Evolutionary conservation across 2,329 filamentous ascomycete species (phyloP), one percentile per base, ranked within the genome.

Genomic region (Ascomycota sp.): DNA sequence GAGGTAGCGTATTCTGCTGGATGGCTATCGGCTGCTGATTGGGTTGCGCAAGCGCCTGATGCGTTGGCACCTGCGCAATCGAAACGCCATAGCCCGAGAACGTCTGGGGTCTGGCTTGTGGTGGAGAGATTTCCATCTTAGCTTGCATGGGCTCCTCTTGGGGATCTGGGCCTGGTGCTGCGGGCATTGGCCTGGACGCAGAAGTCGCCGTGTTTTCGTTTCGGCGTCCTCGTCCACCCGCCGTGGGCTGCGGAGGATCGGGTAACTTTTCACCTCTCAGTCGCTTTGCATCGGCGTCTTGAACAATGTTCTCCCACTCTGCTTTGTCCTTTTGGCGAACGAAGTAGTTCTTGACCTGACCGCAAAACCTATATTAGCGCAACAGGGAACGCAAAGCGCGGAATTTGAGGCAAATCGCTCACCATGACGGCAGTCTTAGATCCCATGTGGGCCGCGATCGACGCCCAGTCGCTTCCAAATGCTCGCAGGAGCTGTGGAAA

Each of bases 401-500:
- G 26, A 28, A 7, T 9, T n/a, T 7, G 13, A 15, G 9, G 13
- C 27, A 29, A 27, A 29, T 31, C 40, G 46, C 62, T 48, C 59
- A 79, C 80, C 80, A 89, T 89, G n/a, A 78, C 77, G 32, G 75
- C 66, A 12, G 80, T 86, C 53, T 86, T 86, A 4, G 78, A 81
- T 29, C 75, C 74, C 75, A 89, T 83, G 41, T 81, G 71, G 30
- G 61, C 61, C 25, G 80, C 75, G 50, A 86, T 86, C 4, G 66
- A 68, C 29, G 58, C 57, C 69, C 78, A 89, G 46, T 89, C 78
- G 11, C 75, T 81, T 33, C 80, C 80, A 53, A 82, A 86, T 32
- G 80, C 66, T 30, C 61, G 65, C 28, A 89, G 59, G 33, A 82
- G 61, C 32, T 63, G 65, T 23, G 75, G 72, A 49, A 89, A 89